Conservation (phyloP, 106 monocot species). For the Phalaenopsis equestris region DNA sequence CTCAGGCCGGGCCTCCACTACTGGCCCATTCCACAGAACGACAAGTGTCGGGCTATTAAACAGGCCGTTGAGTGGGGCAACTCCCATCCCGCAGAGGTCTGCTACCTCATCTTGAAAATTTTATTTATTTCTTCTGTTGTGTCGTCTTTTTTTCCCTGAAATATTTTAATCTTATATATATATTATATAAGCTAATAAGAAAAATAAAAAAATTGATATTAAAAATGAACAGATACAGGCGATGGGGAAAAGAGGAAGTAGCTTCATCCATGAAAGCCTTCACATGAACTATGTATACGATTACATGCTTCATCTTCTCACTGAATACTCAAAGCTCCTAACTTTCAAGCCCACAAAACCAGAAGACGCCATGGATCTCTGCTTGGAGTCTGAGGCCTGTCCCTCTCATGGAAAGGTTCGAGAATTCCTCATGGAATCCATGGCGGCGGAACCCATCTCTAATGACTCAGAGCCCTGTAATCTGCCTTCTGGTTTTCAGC, state of each 20-base stretch:
- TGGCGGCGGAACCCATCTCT: conserved; percentile 10
- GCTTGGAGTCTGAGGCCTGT: conserved; percentile 42
- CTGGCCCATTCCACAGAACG: conserved; percentile 40
- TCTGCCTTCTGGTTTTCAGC: conserved; percentile 5
- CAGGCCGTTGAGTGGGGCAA: conserved; percentile 83
- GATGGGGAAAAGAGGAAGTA: conserved; percentile 35
- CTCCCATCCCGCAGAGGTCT: conserved; percentile 41
- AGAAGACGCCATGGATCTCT: conserved; percentile 30
- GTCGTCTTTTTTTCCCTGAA: too few relatives aligned
- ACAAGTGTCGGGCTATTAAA: conserved; percentile 74
- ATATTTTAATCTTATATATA: too few relatives aligned
- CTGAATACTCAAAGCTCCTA: conserved; percentile 47
- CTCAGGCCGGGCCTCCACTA: conserved; percentile 65
- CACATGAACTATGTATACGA: conserved; percentile 59
- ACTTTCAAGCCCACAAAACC: conserved; percentile 41
- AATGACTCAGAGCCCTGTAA: conserved; percentile 13
- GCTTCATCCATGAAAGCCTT: conserved; percentile 40
- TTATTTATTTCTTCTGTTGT: too few relatives aligned
- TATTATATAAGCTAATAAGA: background rate
- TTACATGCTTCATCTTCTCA: conserved; percentile 66
- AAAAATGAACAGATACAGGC: conserved; percentile 16
- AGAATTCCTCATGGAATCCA: conserved; percentile 35
- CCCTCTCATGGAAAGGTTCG: conserved; percentile 6
- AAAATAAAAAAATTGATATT: background rate
- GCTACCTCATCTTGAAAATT: background rate